A percentile compares a stretch with the other conserved stretches of the same genome.
Evolutionary conservation across 2,329 filamentous ascomycete species (phyloP).

Genomic region (Botrytis cinerea): DNA sequence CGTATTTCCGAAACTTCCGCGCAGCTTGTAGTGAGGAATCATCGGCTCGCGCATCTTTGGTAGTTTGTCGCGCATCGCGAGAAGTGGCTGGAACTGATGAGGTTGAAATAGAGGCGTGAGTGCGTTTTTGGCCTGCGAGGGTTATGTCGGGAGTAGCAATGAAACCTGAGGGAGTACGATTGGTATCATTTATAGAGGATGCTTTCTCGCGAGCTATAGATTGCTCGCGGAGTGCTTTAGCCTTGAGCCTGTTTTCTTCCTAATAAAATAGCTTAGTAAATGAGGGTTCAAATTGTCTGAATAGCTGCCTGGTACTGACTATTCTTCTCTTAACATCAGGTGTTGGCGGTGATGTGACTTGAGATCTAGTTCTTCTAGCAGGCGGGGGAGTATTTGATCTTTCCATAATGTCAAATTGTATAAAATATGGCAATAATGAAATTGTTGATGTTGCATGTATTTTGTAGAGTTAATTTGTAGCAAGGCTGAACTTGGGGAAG

Average conservation of each 20-base stretch:
- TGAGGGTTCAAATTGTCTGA: not conserved
- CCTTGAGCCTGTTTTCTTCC: constrained; percentile 85
- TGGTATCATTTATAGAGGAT: constrained; percentile 42
- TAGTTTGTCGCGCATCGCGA: constrained; percentile 60
- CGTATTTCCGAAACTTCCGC: constrained; percentile 87
- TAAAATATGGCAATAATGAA: not conserved
- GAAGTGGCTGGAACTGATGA: constrained; percentile 56
- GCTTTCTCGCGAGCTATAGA: constrained; percentile 63
- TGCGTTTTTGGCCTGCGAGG: constrained; percentile 68
- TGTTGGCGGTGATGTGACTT: constrained; percentile 50
- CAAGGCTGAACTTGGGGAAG: constrained; percentile 19
- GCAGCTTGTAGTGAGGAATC: constrained; percentile 58
- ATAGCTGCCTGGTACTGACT: constrained; percentile 45
- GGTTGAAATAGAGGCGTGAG: constrained; percentile 63
- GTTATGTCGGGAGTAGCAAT: constrained; percentile 67
- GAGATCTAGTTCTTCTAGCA: not conserved
- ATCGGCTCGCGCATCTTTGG: constrained; percentile 40
- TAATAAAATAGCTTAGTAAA: constrained; percentile 42
- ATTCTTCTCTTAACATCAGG: constrained; percentile 58
- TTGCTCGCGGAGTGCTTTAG: constrained; percentile 81
- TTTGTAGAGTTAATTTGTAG: not conserved
- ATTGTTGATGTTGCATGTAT: not conserved
- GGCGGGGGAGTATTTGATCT: constrained; percentile 33
- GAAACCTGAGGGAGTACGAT: constrained; percentile 66
- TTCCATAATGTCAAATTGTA: constrained; percentile 30